Conservation (phyloP, 306 rosid species). For the Pyrus pyrifolia region DNA sequence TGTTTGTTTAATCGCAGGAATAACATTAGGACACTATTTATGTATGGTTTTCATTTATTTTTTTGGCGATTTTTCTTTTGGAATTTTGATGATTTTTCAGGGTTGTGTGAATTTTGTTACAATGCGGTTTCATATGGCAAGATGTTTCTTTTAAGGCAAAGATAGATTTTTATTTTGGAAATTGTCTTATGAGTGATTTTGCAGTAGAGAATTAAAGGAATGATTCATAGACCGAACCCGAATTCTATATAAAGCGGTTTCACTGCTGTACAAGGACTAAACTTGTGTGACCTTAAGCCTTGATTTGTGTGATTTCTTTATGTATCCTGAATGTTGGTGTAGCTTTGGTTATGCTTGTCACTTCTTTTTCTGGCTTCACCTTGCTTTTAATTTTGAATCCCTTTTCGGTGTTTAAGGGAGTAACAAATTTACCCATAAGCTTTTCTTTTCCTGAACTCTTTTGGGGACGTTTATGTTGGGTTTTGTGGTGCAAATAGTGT, state of each 20-base stretch:
- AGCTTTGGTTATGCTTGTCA: neutral
- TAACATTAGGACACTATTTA: neutral
- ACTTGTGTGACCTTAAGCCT: neutral
- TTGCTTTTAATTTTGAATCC: neutral
- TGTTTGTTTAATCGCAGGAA: neutral
- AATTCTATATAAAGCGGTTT: neutral
- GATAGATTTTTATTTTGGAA: neutral
- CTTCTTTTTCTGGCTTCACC: neutral
- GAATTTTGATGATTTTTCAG: neutral
- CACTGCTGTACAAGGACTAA: neutral
- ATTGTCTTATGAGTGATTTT: neutral
- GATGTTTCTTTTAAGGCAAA: neutral
- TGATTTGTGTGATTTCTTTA: neutral
- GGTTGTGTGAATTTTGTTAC: neutral
- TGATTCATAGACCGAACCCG: neutral
- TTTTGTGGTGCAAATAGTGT: neutral
- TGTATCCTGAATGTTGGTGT: neutral
- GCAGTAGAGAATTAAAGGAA: neutral
- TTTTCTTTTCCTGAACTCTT: neutral
- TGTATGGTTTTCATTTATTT: neutral
- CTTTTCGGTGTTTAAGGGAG: neutral
- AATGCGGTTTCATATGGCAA: neutral
- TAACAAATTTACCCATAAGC: neutral
- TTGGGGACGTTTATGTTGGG: neutral
- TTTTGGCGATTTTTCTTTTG: neutral